Evolutionary conservation across 768 basidiomycete species (phyloP), one percentile per base, ranked within the genome.

Genomic region (Kwoniella newhampshirensis): DNA sequence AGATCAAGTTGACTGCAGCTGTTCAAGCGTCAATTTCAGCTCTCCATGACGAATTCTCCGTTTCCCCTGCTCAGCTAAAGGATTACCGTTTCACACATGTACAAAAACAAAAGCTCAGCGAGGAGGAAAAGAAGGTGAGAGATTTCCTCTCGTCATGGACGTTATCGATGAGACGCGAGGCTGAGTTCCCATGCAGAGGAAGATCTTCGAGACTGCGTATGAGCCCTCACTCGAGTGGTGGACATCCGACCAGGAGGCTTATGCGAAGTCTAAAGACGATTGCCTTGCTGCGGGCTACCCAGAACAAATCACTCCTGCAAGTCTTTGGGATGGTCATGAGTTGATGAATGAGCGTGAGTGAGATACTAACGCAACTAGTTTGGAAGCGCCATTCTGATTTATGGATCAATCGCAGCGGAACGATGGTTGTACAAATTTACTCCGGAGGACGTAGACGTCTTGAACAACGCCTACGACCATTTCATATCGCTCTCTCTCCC

Each of bases 341-440:
- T 32, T 66, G 28, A 59, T 62, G 39, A 59, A 62, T 43, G 51
- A 66, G 37, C 64, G 60, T 62, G 25, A 57, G 63, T 64, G 6
- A 17, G 3, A 9, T 17, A 8, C 25, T 4, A 23, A 18, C 18
- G 15, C 2, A 40, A 7, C 20, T 51, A 15, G 15, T 7, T 23
- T 11, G 39, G 25, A 15, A 8, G 18, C 13, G 9, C 25, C 7
- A 17, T n/a, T 4, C 39, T 39, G 39, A 28, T 21, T 21, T 25
- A 21, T 17, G 25, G 12, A 32, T 20, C 4, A 6, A 12, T 18
- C 37, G 17, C 27, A 66, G 64, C 64, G 23, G 61, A 60, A 18
- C 56, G 54, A 21, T 66, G 61, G 61, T 40, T 66, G 20, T 62
- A 66, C 48, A 18, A 5, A 7, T 62, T 66, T 23, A 63, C 64